These are phyloP conservation scores for Peterozyma toletana DNA, from an alignment of 805 yeast genomes.

Conservation along the genomic window DNA sequence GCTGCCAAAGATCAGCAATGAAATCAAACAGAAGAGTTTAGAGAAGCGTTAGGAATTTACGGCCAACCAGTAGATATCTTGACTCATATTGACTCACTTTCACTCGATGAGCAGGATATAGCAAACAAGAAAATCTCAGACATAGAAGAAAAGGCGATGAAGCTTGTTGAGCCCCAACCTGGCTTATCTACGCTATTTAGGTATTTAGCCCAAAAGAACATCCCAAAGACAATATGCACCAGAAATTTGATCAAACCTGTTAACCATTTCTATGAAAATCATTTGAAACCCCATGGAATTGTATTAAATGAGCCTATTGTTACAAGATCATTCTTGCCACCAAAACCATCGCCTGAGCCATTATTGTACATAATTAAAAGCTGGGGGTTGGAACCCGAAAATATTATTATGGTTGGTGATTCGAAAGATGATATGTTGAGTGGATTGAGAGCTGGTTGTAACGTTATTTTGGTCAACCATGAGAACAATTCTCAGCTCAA, in stretches of 20 bases:
- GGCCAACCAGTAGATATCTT: conserved; percentile 43
- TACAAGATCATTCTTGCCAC: conserved; percentile 59
- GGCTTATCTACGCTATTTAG: conserved; percentile 39
- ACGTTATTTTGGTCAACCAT: conserved; percentile 46
- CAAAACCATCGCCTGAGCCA: conserved; percentile 66
- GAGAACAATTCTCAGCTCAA: conserved; percentile 40
- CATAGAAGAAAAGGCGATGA: conserved; percentile 62
- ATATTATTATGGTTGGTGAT: conserved; percentile 67
- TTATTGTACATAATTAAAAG: conserved; percentile 43
- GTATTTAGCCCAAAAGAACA: conserved; percentile 15
- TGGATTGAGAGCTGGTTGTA: conserved; percentile 57
- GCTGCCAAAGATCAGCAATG: not conserved
- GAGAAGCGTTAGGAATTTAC: conserved; percentile 45
- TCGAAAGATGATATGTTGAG: conserved; percentile 63
- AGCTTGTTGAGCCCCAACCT: conserved; percentile 40
- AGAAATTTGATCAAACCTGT: conserved; percentile 53
- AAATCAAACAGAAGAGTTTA: conserved; percentile 38
- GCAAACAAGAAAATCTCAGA: conserved; percentile 40
- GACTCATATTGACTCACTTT: conserved; percentile 37
- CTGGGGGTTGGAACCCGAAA: conserved; percentile 39
- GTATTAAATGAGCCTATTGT: conserved; percentile 41
- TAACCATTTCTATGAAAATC: conserved; percentile 35
- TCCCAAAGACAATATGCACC: conserved; percentile 55
- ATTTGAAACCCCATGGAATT: conserved; percentile 28
- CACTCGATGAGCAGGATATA: conserved; percentile 25